Percentiles rank a stretch among this genome's conserved stretches.
phyloP scores from a whole-genome alignment of 768 basidiomycete genomes.

The Tulasnella sp. region DNA sequence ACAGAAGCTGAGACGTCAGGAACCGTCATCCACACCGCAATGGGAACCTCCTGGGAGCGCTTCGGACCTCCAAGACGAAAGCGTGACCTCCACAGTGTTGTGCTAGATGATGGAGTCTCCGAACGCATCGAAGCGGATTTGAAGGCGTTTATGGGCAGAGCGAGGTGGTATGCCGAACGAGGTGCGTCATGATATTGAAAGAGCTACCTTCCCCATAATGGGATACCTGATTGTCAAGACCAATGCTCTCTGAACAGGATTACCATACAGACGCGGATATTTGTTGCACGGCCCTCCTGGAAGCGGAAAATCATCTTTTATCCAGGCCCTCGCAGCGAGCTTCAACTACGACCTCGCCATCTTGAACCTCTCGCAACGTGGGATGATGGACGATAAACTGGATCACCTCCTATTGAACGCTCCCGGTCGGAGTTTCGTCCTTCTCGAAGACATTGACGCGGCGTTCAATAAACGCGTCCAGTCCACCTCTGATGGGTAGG shows the following conservation, averaged over 20 bases:
- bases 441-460: constrained; percentile 96
- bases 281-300: constrained; percentile 93
- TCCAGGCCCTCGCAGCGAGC: constrained; percentile 89
- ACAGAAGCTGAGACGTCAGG: constrained; percentile 82
- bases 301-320: constrained; percentile 97
- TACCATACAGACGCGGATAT: constrained; percentile 94
- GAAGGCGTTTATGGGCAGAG: constrained; percentile 65
- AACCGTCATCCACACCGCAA: constrained; percentile 90
- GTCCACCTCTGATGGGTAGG: constrained; percentile 84
- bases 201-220: neutral
- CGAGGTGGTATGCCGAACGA: constrained; percentile 93
- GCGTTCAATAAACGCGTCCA: constrained; percentile 91
- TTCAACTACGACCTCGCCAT: constrained; percentile 93
- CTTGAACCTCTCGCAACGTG: constrained; percentile 90
- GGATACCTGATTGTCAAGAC: no score
- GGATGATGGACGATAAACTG: constrained; percentile 91
- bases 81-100: constrained; percentile 78
- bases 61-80: constrained; percentile 87
- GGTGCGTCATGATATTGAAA: constrained; percentile 50
- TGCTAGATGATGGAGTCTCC: constrained; percentile 71
- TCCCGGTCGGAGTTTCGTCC: constrained; percentile 85
- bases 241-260: no score
- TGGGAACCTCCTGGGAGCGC: constrained; percentile 93
- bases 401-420: constrained; percentile 87
- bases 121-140: constrained; percentile 76